Percentiles rank a stretch among this genome's conserved stretches.
These are phyloP conservation scores for Acanthamoeba sp. DNA, from an alignment of 208 protist genomes.

Conservation along the genomic window DNA sequence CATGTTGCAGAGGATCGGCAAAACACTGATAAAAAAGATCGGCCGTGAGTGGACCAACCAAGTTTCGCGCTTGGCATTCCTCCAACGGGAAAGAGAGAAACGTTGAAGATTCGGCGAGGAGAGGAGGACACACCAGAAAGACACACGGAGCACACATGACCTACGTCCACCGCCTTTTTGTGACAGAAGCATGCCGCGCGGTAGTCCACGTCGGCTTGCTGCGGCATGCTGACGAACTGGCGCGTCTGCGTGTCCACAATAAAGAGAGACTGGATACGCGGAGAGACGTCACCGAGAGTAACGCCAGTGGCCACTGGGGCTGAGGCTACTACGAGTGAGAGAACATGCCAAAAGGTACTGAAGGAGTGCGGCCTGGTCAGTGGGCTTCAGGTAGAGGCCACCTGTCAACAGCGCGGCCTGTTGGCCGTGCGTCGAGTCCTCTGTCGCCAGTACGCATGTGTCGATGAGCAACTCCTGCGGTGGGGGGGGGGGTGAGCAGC, in stretches of 20 bases:
- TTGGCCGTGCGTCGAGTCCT: slow-evolving; percentile 82
- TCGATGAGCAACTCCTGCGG: slow-evolving; percentile 80
- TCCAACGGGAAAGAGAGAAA: not conserved
- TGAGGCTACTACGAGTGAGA: no score
- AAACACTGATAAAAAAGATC: not conserved
- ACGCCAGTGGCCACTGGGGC: no score
- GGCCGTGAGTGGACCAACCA: not conserved
- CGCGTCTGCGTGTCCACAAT: slow-evolving; percentile 77
- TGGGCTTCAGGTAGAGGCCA: slow-evolving; percentile 82
- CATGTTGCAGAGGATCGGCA: slow-evolving; percentile 1
- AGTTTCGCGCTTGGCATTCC: not conserved
- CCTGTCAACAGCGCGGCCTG: slow-evolving; percentile 83
- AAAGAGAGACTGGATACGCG: slow-evolving; percentile 79
- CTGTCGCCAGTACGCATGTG: slow-evolving; percentile 72
- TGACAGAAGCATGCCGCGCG: slow-evolving; percentile 84
- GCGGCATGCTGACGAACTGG: slow-evolving; percentile 77
- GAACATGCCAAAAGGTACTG: slow-evolving; percentile 79
- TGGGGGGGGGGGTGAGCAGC: no score
- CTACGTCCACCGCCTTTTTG: slow-evolving; percentile 82
- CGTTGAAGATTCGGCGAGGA: not conserved
- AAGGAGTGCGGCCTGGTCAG: slow-evolving; percentile 64
- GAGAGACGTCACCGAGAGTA: no score
- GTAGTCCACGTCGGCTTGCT: slow-evolving; percentile 79
- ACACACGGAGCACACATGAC: slow-evolving; percentile 86
- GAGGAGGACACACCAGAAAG: slow-evolving; percentile 74